Evolutionary conservation across 768 basidiomycete genomes (phyloP).

Genomic region (Xerocomus potaroensis): DNA sequence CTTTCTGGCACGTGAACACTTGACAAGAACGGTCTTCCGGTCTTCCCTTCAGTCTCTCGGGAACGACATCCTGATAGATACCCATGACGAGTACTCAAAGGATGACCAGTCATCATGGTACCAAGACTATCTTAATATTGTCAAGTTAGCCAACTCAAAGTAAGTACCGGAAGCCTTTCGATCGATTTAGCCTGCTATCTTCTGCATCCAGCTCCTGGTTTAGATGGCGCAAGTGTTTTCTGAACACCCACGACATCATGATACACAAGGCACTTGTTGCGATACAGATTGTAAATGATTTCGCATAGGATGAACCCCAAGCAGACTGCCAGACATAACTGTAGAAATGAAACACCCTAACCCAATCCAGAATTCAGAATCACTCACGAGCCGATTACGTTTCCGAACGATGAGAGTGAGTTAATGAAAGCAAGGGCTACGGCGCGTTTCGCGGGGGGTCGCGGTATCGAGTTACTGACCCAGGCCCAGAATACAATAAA

Average conservation of each 20-base stretch:
- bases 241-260: slow-evolving; percentile 47
- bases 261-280: slow-evolving; percentile 48
- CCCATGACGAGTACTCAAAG: too few species aligned
- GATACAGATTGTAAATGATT: slow-evolving; percentile 73
- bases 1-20: too few species aligned
- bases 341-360: slow-evolving; percentile 6
- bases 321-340: slow-evolving; percentile 63
- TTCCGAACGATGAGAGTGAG: slow-evolving; percentile 77
- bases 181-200: slow-evolving; percentile 33
- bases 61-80: too few species aligned
- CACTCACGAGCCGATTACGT: slow-evolving; percentile 76
- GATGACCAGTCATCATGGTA: too few species aligned
- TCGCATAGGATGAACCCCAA: slow-evolving; percentile 69
- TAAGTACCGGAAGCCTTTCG: slow-evolving; percentile 44
- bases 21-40: too few species aligned
- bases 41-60: too few species aligned
- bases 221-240: slow-evolving; percentile 38
- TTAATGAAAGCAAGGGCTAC: slow-evolving; percentile 84
- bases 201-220: slow-evolving; percentile 39
- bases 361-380: not conserved
- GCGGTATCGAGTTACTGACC: slow-evolving; percentile 59
- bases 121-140: too few species aligned
- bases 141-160: slow-evolving; percentile 27
- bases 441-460: slow-evolving; percentile 83
- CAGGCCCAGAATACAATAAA: slow-evolving; percentile 61